Percentiles rank a stretch among this genome's conserved stretches.
Conservation (phyloP, 176 grass and related monocot genomes). For the Hordeum vulgare region MorexV3_pseudomolecules_assembly NC_058524.1:87000188-87000687, state of each 20-base stretch:
- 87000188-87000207: neutral
- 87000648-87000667: too few species aligned
- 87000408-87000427: neutral
- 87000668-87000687: too few species aligned
- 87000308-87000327: neutral
- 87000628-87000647: too few species aligned
- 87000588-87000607: too few species aligned
- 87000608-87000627: too few species aligned
- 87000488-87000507: neutral
- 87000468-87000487: neutral
- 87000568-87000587: too few species aligned
- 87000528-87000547: too few species aligned
- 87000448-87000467: neutral
- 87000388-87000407: neutral
- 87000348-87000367: neutral
- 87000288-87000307: conserved; percentile 17
- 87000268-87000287: neutral
- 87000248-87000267: neutral
- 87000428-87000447: neutral
- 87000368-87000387: neutral
- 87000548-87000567: too few species aligned
- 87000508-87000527: neutral
- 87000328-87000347: neutral
- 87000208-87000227: neutral
- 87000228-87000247: neutral